Evolutionary conservation across 1,284 basidiomycete species (phyloP), one percentile per base, ranked within the genome.

Genomic region (Gymnopus androsaceus): DNA sequence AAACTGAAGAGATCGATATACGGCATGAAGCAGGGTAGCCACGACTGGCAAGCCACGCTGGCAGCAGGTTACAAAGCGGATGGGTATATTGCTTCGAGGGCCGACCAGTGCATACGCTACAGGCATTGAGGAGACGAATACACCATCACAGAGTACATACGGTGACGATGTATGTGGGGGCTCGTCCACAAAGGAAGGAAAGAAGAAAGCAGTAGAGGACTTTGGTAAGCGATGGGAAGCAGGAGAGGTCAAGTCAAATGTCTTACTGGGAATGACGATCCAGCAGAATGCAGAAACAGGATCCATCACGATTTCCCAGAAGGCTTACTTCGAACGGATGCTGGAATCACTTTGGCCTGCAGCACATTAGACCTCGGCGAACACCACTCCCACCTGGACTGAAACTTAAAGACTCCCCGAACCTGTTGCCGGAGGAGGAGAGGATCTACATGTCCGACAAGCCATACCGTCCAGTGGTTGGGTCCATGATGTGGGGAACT

Each of bases 1-100:
- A 49, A 60, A 19, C 59, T 78, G 1, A 19, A 68, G 27, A 65
- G 68, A n/a, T 62, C 68, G 0, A 59, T 79, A 1, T 80, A 79
- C 59, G 75, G 76, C 0, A 69, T 78, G 61, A 75, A 75, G 58
- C 75, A 78, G 56, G 66, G 59, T 7, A 59, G 67, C 1, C 61
- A 63, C 0, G 61, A 66, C 5, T 78, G 76, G 75, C 74, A 77
- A 64, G 45, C 65, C 6, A 71, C 68, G 4, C 60, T 79, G 51
- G 56, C 71, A 30, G 54, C 58, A 0, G 63, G 61, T 0, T 72
- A 78, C 61, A n/a, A 49, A 0, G 46, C 54, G 0, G 57, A n/a
- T n/a, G n/a, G n/a, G n/a, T n/a, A n/a, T n/a, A n/a, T n/a, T n/a
- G n/a, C n/a, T n/a, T n/a, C n/a, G 64, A 7, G 67, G 67, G n/a